A percentile compares a stretch with the other conserved stretches of the same genome.
These are phyloP conservation scores for Cercospora berteroae DNA, from an alignment of 2,329 filamentous ascomycete genomes.

Conservation along the genomic window DNA sequence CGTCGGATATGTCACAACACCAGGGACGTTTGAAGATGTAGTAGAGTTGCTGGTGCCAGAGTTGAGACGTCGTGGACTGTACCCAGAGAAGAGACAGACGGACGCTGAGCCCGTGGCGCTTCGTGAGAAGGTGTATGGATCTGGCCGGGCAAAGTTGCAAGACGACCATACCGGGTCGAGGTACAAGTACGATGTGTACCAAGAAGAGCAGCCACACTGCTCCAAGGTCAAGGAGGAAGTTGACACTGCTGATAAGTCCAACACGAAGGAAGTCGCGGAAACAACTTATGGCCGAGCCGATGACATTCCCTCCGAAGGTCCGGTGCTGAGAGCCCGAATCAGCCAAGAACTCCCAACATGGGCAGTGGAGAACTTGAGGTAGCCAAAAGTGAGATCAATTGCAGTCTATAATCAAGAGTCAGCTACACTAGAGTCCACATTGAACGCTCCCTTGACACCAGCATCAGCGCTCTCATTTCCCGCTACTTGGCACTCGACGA, in stretches of 20 bases:
- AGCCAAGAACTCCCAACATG: not conserved
- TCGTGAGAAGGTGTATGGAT: slow-evolving; percentile 60
- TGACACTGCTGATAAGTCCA: not conserved
- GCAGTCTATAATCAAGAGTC: not conserved
- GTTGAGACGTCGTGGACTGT: slow-evolving; percentile 40
- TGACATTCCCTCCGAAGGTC: slow-evolving; percentile 1
- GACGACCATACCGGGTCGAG: slow-evolving; percentile 58
- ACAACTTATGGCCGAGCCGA: not conserved
- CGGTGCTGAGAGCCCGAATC: not conserved
- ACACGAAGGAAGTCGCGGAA: not conserved
- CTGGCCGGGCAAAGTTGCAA: slow-evolving; percentile 56
- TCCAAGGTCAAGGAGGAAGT: not conserved
- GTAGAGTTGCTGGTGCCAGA: slow-evolving; percentile 52
- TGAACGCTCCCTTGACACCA: not conserved
- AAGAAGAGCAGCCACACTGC: slow-evolving; percentile 45
- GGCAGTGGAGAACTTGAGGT: not conserved
- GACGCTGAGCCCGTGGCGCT: slow-evolving; percentile 27
- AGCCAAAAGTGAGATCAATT: not conserved
- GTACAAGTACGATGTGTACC: slow-evolving; percentile 63
- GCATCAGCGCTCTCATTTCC: not conserved
- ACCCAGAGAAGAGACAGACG: slow-evolving; percentile 30
- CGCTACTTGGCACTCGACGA: slow-evolving; percentile 6
- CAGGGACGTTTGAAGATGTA: slow-evolving; percentile 54
- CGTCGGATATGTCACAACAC: slow-evolving; percentile 51
- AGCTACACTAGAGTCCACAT: not conserved